A percentile compares a stretch with the other conserved stretches of the same genome.
These are phyloP conservation scores for Pneumocystis canis DNA, from an alignment of 1,139 yeast species.

Conservation along the genomic window DNA sequence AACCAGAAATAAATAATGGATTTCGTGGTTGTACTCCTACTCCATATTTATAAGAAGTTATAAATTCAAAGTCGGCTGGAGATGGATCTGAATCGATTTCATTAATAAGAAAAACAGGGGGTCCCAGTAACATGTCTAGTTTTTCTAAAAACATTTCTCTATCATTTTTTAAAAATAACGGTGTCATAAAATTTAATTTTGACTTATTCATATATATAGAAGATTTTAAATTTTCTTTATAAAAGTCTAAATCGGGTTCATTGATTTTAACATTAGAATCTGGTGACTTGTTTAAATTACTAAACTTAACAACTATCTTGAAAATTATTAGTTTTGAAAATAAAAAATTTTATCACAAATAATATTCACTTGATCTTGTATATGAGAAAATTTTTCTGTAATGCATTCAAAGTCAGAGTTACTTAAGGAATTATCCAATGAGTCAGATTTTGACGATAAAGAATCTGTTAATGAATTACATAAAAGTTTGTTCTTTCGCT, in stretches of 20 bases:
- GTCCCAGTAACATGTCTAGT: not conserved
- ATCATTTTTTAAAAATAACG: not conserved
- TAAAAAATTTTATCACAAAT: not conserved
- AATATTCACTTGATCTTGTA: not conserved
- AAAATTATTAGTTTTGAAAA: not conserved
- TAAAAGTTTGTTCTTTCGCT: not conserved
- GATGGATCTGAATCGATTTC: not conserved
- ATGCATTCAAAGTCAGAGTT: not conserved
- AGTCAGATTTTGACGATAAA: not conserved
- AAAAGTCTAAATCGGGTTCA: not conserved
- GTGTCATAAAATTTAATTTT: not conserved
- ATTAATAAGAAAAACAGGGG: not conserved
- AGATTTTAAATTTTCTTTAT: not conserved
- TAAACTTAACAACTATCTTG: not conserved
- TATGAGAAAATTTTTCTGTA: not conserved
- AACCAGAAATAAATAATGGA: slow-evolving; percentile 2
- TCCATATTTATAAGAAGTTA: slow-evolving; percentile 1
- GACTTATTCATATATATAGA: not conserved
- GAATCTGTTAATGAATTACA: not conserved
- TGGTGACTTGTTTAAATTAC: not conserved
- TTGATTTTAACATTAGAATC: not conserved
- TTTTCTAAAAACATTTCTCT: not conserved
- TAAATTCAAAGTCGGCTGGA: not conserved
- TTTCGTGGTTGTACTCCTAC: not conserved
- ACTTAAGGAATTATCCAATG: not conserved